Percentiles rank a stretch among this genome's conserved stretches.
These are phyloP conservation scores for Aspergillus brunneoviolaceus DNA, from an alignment of 2,329 filamentous ascomycete species.

Conservation along the genomic window DNA sequence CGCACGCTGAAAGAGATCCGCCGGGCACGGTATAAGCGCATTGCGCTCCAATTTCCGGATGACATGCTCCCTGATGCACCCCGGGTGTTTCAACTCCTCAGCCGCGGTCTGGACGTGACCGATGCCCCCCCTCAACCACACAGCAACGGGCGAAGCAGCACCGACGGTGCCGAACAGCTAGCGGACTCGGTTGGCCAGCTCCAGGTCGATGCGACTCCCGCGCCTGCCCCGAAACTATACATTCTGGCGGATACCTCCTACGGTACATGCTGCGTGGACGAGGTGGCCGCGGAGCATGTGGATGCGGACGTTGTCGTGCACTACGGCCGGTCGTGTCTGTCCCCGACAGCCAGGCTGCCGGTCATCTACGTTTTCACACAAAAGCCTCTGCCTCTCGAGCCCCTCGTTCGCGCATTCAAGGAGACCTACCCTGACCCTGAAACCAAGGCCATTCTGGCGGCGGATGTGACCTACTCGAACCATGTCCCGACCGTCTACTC, in stretches of 20 bases:
- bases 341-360: conserved; percentile 80
- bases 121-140: conserved; percentile 16
- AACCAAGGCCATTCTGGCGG: conserved; percentile 73
- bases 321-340: conserved; percentile 89
- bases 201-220: conserved; percentile 21
- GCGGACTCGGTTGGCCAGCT: conserved; percentile 29
- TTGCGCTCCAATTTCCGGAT: conserved; percentile 96
- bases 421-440: conserved; percentile 65
- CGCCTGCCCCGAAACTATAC: conserved; percentile 57
- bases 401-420: conserved; percentile 62
- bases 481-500: conserved; percentile 64
- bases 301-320: conserved; percentile 89
- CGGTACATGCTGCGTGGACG: conserved; percentile 94
- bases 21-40: conserved; percentile 67
- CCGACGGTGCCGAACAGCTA: conserved; percentile 16
- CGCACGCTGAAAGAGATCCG: conserved; percentile 75
- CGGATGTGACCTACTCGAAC: conserved; percentile 81
- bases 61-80: conserved; percentile 85
- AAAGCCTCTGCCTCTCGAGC: conserved; percentile 63
- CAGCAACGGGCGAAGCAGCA: conserved; percentile 11
- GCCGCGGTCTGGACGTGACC: conserved; percentile 47
- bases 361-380: conserved; percentile 89
- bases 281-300: conserved; percentile 92
- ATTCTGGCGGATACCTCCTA: conserved; percentile 96
- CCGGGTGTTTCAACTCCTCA: conserved; percentile 69